Base-by-base conservation (phyloP, 2,329 filamentous ascomycete genomes). In the Fusarium dlaminii region DNA sequence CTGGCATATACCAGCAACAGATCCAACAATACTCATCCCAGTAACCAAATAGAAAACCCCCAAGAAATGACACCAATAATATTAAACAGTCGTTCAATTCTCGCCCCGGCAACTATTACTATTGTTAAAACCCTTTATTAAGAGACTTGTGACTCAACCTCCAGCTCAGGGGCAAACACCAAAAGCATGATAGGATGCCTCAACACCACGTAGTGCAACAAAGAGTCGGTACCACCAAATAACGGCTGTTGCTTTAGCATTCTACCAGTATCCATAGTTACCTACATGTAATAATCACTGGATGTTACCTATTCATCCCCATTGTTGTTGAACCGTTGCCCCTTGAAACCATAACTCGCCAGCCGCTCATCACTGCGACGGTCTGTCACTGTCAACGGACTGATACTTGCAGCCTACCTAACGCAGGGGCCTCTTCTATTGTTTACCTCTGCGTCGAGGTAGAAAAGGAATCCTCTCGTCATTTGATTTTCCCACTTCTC, bases 181-280 rank as follows among this genome's bases (percentile, higher is more conserved):
- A 60, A 57, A 63, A 45, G 57, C 61, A 49, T 45, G 58, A 68
- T 61, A 58, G 48, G 54, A 59, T 58, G 34, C 67, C 63, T 66
- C 56, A 72, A 65, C 71, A 74, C 63, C 24, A 49, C 72, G 45
- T 59, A 37, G 59, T 74, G 72, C 68, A 72, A 74, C 72, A 56
- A 52, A 57, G 9, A 24, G 42, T 49, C 36, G 20, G 72, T 74
- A 24, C 43, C 68, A 74, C 72, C 72, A 54, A 72, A 57, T 34
- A 57, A 67, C 59, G 65, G 67, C 63, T 63, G 68, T 72, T 74
- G 59, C 68, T 54, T 30, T 22, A 54, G 37, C 32, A 58, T 46
- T 37, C n/a, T 37, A 15, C 14, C n/a, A 56, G 48, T 61, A 32
- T 22, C 42, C 22, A 29, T 60, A n/a, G 12, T 22, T 24, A 34